Evolutionary conservation across 768 basidiomycete genomes (phyloP), one percentile per base, ranked within the genome.

Genomic region (Suillus luteus): DNA sequence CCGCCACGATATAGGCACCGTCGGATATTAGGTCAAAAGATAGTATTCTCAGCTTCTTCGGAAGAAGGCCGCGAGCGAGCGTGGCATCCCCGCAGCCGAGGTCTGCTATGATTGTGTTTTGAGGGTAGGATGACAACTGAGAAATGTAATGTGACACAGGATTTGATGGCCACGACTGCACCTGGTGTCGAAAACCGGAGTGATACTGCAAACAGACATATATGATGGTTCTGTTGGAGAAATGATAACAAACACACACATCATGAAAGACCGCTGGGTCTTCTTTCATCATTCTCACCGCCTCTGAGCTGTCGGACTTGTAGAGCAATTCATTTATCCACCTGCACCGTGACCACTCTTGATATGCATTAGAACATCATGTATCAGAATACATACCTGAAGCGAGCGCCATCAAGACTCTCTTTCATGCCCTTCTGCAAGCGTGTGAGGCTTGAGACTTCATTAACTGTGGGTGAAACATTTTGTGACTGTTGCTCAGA

Each of bases 71-170:
- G 46, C 84, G 86, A 0, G 96, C 95, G 35, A 99, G 82, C 8
- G 89, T 85, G 27, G 95, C 97, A 73, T 98, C 96, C 31, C 97
- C 97, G 69, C 95, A 98, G 12, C 97, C 97, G 40, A 99, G 82
- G 78, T 99, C 97, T 40, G 87, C 95, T 58, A 99, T 86, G 68
- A 98, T 81, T 0, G 90, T 87, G 67, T 81, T 82, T 22, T 80
- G 64, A 5, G 93, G 84, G 72, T 89, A 90, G 2, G 82, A 75
- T 0, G 87, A 85, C 58, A 98, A 81, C 17, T 76, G 68, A 3
- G 84, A 80, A 60, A 91, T 85, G 74, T 95, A 95, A 72, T 91
- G 83, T 37, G 90, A 81, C n/a, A 96, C 88, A 1, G 97, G 96
- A 71, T 97, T 96, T 9, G 88, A 88, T 1, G 96, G 96, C 97